Conservation (phyloP, 371 early-diverging fungal species). For the Mortierella sp. region DNA sequence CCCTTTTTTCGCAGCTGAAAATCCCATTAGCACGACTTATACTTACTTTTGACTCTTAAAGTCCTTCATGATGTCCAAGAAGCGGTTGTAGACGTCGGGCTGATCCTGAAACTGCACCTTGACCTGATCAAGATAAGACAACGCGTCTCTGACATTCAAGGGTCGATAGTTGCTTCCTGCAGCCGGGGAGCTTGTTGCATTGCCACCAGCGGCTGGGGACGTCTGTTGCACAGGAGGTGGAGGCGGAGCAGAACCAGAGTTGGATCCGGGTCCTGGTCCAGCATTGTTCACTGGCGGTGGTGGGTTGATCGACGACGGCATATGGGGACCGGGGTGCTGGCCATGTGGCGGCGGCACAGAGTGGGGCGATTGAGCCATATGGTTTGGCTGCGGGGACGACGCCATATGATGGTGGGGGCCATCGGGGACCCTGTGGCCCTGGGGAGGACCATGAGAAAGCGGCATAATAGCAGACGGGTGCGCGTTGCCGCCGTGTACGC, state of each 20-base stretch:
- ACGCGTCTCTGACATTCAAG: constrained; percentile 90
- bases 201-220: constrained; percentile 41
- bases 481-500: constrained; percentile 29
- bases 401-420: constrained; percentile 54
- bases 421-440: constrained; percentile 45
- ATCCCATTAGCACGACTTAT: not conserved
- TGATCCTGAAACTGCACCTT: constrained; percentile 93
- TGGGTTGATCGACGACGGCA: constrained; percentile 47
- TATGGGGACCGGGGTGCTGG: constrained; percentile 40
- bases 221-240: constrained; percentile 44
- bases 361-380: constrained; percentile 50
- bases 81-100: constrained; percentile 97
- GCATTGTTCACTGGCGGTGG: constrained; percentile 35
- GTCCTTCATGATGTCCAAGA: constrained; percentile 99
- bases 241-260: constrained; percentile 25
- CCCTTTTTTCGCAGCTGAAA: not conserved
- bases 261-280: constrained; percentile 41
- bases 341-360: constrained; percentile 46
- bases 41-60: constrained; percentile 96
- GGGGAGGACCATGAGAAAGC: constrained; percentile 51
- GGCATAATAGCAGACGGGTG: constrained; percentile 57
- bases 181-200: constrained; percentile 28
- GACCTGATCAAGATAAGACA: constrained; percentile 98
- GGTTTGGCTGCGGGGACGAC: constrained; percentile 52
- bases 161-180: constrained; percentile 49